Base-by-base conservation (phyloP, 805 yeast species). In the Saccharomycopsis sp. region DNA sequence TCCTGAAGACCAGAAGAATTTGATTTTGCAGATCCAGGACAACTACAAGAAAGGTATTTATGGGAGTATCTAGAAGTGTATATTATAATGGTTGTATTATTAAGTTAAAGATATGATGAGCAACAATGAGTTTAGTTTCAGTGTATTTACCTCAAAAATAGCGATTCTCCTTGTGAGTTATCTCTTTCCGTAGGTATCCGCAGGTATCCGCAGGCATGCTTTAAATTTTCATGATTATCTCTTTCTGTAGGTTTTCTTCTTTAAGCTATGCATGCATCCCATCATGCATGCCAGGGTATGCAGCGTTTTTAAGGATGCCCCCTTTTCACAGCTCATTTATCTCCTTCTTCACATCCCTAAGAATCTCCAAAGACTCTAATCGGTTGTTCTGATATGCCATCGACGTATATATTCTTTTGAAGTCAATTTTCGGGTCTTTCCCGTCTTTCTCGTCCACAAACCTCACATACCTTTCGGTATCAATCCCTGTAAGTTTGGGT, bases 1-100 rank as follows among this genome's bases (percentile, higher is more conserved):
- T 19, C 84, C 86, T 1, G 77, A 74, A 2, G 81, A 79, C 23
- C 86, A 84, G 66, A 72, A 74, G 58, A 50, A 29, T 0, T 64
- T 65, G 2, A 63, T 70, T 5, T 15, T 66, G 2, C 63, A 65
- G 47, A 67, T 70, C 22, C 70, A 67, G 56, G 62, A 64, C 24
- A 69, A 67, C 54, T 69, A 67, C 52, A 55, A 57, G 19, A 63
- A 58, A 9, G 73, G 73, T 15, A 54, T 67, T 0, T 70, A 69
- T 50, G 72, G 72, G 9, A 51, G 29, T 12, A 23, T 58, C n/a
- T 56, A 56, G 57, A 25, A n/a, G 7, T 50, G 14, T 9, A 14
- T 35, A 35, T 35, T 35, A n/a, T n/a, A n/a, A n/a, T n/a, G n/a
- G n/a, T n/a, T n/a, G n/a, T n/a, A n/a, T n/a, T n/a, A n/a, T n/a